Base-by-base conservation (phyloP, 129 eudicot genomes). In the Glebionis coronaria region DNA sequence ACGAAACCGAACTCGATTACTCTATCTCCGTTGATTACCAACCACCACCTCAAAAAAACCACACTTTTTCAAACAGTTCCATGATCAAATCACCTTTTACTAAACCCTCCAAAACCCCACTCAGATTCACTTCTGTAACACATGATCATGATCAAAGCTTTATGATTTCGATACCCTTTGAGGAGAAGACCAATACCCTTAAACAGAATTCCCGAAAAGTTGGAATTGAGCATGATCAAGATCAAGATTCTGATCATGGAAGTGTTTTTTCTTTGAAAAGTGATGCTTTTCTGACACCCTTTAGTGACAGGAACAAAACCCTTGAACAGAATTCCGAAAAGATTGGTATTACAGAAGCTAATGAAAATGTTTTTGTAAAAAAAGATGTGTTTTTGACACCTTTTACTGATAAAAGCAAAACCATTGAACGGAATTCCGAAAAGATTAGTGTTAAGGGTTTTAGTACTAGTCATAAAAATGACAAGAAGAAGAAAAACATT, bases 1-100 rank as follows among this genome's bases (percentile, higher is more conserved):
- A 85, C 61, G 87, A 82, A 67, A 82, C 79, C 3, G 79, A 79
- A 60, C 87, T 85, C 50, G 91, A 85, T 71, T 85, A 65, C 73
- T 85, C 91, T 11, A 79, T 85, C 20, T 73, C 87, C 51, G 61
- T 82, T 25, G 85, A 85, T 44, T 85, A 79, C 76, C 63, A 83
- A 81, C 60, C 91, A 12, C 79, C 80, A 2, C 45, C 70, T 6
- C 42, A 2, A 0, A 9, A 35, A 8, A 35, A 35, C 8, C 42
- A 31, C 9, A 31, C 40, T 31, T 9, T 31, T 4, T 27, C 29
- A 27, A 4, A 28, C 0, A 28, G 4, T 14, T 12, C 47, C 44
- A 71, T 56, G 60, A n/a, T 65, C 5, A 28, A 42, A 2, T 53
- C 60, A 10, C 35, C 60, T 20, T 27, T 63, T 38, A n/a, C 77